Conservation (phyloP, 2,329 filamentous ascomycete species). For the Fusarium nematophilum region DNA sequence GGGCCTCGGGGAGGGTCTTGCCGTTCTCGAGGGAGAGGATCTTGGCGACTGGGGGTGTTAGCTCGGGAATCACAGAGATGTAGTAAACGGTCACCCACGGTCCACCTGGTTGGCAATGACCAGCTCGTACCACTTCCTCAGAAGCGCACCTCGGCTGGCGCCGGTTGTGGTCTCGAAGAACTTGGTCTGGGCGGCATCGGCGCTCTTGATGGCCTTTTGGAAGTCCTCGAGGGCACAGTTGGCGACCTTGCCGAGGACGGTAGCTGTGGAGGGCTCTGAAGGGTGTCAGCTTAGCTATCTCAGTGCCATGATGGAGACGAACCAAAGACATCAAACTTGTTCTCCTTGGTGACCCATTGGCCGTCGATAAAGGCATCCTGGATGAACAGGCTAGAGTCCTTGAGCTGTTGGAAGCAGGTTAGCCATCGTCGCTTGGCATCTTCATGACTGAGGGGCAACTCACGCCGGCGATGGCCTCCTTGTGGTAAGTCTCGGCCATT, state of each 20-base stretch:
- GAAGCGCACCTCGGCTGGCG: conserved; percentile 41
- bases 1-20: conserved; percentile 65
- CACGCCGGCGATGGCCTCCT: conserved; percentile 42
- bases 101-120: conserved; percentile 44
- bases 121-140: conserved; percentile 45
- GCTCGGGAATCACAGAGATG: neutral
- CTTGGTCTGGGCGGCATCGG: conserved; percentile 40
- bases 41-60: conserved; percentile 45
- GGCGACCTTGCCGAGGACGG: conserved; percentile 42
- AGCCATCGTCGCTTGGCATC: conserved; percentile 15
- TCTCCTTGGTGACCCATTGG: conserved; percentile 44
- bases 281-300: conserved; percentile 9
- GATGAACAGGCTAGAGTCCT: conserved; percentile 44
- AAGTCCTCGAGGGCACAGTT: conserved; percentile 45
- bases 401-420: conserved; percentile 35
- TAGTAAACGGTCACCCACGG: conserved; percentile 24
- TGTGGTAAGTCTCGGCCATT: conserved; percentile 45
- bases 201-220: conserved; percentile 42
- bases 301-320: conserved; percentile 16
- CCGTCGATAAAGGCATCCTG: conserved; percentile 45
- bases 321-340: conserved; percentile 46
- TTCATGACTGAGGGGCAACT: conserved; percentile 38
- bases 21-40: conserved; percentile 63
- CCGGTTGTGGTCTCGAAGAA: conserved; percentile 44
- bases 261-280: conserved; percentile 43